Conservation (phyloP, 2,329 filamentous ascomycete species). For the Colletotrichum spinosum region DNA sequence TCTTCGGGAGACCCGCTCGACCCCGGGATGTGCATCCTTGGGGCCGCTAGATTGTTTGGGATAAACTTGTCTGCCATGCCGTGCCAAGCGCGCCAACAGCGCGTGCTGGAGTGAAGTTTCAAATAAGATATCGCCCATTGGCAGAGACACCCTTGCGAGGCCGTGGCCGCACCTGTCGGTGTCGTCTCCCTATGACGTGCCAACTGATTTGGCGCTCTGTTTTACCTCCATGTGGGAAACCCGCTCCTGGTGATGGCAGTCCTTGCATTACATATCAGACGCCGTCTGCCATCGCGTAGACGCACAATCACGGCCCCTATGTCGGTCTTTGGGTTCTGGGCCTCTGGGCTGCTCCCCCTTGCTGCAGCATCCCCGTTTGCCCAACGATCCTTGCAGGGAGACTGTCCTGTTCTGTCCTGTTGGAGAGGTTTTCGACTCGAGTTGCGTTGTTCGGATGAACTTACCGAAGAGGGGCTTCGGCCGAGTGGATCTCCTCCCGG, state of each 20-base stretch:
- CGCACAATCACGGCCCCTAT: neutral
- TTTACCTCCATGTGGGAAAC: slow-evolving; percentile 19
- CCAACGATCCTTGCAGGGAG: too few species aligned
- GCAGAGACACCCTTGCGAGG: slow-evolving; percentile 12
- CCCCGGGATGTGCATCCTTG: slow-evolving; percentile 27
- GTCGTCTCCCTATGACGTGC: slow-evolving; percentile 29
- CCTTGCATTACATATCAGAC: too few species aligned
- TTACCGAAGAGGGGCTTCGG: slow-evolving; percentile 8
- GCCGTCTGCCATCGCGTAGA: too few species aligned
- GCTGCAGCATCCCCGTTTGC: too few species aligned
- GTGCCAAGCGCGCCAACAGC: slow-evolving; percentile 24
- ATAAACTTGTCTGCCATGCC: slow-evolving; percentile 20
- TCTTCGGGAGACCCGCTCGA: slow-evolving; percentile 24
- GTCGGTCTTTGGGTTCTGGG: slow-evolving; percentile 3
- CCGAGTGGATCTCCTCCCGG: slow-evolving; percentile 12
- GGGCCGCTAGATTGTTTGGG: slow-evolving; percentile 28
- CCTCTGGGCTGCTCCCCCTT: neutral
- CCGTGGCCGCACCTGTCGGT: slow-evolving; percentile 4
- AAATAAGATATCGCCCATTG: slow-evolving; percentile 25
- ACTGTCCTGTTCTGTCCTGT: too few species aligned
- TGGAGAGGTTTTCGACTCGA: too few species aligned
- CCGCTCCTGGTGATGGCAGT: neutral
- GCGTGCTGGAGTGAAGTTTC: slow-evolving; percentile 18
- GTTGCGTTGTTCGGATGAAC: slow-evolving; percentile 23
- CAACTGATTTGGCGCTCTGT: slow-evolving; percentile 10